Conservation (phyloP, 176 grass and related monocot species). For the Bromus sterilis region DNA sequence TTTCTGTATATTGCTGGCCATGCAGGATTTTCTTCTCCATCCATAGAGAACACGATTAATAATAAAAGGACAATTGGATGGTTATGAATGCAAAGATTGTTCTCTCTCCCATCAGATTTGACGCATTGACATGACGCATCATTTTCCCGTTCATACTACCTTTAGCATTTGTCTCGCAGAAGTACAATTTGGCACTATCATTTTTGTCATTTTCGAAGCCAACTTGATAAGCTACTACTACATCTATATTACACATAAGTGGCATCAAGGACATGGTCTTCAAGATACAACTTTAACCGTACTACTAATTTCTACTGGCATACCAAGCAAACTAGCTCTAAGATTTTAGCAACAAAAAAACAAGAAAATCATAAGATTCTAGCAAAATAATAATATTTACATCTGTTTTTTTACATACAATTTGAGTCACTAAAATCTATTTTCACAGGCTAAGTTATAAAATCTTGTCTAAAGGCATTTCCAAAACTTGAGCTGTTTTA, state of each 20-base stretch:
- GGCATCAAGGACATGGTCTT: background rate
- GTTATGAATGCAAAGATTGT: background rate
- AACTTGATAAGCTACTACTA: background rate
- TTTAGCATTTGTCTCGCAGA: background rate
- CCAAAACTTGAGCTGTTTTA: no score
- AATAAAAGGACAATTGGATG: conserved; percentile 1
- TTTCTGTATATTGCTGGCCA: conserved; percentile 10
- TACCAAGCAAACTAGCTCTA: background rate
- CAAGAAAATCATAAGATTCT: background rate
- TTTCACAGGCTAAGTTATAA: no score
- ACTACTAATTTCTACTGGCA: background rate
- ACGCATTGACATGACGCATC: conserved; percentile 2
- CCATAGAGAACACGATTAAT: background rate
- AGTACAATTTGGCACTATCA: background rate
- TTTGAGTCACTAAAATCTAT: background rate
- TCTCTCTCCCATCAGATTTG: background rate
- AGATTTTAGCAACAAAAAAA: background rate
- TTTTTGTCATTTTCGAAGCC: background rate
- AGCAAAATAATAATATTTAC: background rate
- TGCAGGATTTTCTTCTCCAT: conserved; percentile 1
- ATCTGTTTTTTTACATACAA: background rate
- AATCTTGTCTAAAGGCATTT: background rate
- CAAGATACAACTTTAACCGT: background rate
- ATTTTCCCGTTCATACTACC: background rate
- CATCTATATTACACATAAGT: background rate